A percentile compares a stretch with the other conserved stretches of the same genome.
phyloP scores from a whole-genome alignment of 805 yeast species.

The Komagataella mondaviorum region DNA sequence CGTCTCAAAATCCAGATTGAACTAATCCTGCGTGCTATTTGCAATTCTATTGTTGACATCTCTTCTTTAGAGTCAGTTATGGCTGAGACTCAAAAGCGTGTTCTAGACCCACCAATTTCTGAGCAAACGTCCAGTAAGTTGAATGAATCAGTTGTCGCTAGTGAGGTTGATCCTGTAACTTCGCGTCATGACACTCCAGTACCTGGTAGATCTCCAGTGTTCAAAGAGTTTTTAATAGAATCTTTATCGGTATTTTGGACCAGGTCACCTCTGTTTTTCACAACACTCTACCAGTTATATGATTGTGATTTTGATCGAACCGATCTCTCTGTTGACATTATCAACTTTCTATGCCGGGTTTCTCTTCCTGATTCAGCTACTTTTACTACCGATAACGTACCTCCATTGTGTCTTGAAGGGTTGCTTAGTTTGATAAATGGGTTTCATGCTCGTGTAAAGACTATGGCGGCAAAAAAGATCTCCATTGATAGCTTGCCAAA shows the following conservation, averaged over 20 bases:
- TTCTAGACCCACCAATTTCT: neutral
- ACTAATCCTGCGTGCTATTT: slow-evolving; percentile 48
- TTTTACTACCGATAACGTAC: slow-evolving; percentile 72
- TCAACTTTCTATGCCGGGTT: slow-evolving; percentile 61
- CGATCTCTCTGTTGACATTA: slow-evolving; percentile 55
- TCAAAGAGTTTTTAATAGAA: slow-evolving; percentile 77
- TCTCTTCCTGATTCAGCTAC: slow-evolving; percentile 80
- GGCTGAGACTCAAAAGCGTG: neutral
- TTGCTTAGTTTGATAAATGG: slow-evolving; percentile 57
- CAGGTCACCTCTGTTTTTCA: slow-evolving; percentile 65
- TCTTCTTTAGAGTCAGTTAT: neutral
- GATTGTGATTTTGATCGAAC: slow-evolving; percentile 86
- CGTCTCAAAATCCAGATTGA: slow-evolving; percentile 74
- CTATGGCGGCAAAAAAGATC: slow-evolving; percentile 13
- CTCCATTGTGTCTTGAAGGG: slow-evolving; percentile 90
- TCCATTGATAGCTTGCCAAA: slow-evolving; percentile 5
- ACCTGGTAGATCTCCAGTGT: slow-evolving; percentile 13
- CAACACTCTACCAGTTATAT: slow-evolving; percentile 64
- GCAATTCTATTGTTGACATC: slow-evolving; percentile 22
- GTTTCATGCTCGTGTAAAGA: slow-evolving; percentile 36
- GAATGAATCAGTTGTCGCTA: neutral
- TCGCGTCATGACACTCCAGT: slow-evolving; percentile 2
- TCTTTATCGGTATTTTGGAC: slow-evolving; percentile 73
- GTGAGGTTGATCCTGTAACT: slow-evolving; percentile 10
- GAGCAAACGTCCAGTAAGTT: neutral